A percentile compares a stretch with the other conserved stretches of the same genome.
Evolutionary conservation across 495 filamentous ascomycete species (phyloP).

Genomic region (Delitschia confertaspora): DNA sequence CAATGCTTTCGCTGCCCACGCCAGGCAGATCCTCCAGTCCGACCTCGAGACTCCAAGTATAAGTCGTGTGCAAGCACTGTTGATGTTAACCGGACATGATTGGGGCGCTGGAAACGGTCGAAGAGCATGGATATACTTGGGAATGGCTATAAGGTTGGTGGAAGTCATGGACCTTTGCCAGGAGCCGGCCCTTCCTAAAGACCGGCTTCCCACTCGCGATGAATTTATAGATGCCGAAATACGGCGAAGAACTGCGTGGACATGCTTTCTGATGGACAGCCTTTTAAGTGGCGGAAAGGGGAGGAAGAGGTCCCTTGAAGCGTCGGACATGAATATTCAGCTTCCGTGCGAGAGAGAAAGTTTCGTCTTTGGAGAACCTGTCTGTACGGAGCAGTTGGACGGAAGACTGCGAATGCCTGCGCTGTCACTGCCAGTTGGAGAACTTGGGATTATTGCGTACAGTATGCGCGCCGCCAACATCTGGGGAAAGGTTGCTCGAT

Average conservation of each 20-base stretch:
- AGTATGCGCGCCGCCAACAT: slow-evolving; percentile 30
- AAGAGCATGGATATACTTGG: slow-evolving; percentile 30
- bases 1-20: slow-evolving; percentile 31
- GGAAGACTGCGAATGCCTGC: slow-evolving; percentile 17
- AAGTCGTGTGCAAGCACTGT: slow-evolving; percentile 26
- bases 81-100: slow-evolving; percentile 30
- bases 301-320: slow-evolving; percentile 22
- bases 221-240: slow-evolving; percentile 30
- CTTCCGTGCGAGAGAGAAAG: slow-evolving; percentile 28
- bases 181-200: slow-evolving; percentile 12
- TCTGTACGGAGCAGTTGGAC: slow-evolving; percentile 23
- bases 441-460: slow-evolving; percentile 28
- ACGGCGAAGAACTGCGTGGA: slow-evolving; percentile 29
- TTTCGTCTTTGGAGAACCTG: slow-evolving; percentile 29
- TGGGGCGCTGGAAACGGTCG: slow-evolving; percentile 30
- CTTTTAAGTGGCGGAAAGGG: slow-evolving; percentile 31
- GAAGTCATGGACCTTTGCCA: slow-evolving; percentile 28
- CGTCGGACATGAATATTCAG: slow-evolving; percentile 26
- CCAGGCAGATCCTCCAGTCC: slow-evolving; percentile 24
- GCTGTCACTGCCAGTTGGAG: slow-evolving; percentile 13
- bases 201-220: slow-evolving; percentile 19
- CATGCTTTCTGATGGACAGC: slow-evolving; percentile 31
- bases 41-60: slow-evolving; percentile 28
- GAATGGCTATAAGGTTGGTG: slow-evolving; percentile 29
- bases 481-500: slow-evolving; percentile 30